A percentile compares a stretch with the other conserved stretches of the same genome.
These are phyloP conservation scores for Monilinia fructigena DNA, from an alignment of 2,329 filamentous ascomycete genomes.

Conservation along the genomic window DNA sequence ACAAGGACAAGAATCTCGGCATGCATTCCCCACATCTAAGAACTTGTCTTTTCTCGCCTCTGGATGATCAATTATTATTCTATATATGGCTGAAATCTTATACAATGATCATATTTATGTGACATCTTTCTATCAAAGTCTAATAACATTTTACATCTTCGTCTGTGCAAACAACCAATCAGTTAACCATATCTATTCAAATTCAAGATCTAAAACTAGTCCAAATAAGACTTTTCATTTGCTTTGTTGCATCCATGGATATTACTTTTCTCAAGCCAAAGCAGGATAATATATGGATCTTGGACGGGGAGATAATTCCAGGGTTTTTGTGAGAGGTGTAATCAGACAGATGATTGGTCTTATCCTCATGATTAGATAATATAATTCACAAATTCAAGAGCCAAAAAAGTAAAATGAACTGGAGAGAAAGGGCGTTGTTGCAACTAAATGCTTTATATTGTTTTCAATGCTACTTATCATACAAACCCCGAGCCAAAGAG, in stretches of 20 bases:
- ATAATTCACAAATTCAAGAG: not conserved
- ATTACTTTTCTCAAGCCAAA: not conserved
- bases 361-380: not conserved
- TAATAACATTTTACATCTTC: too few species aligned
- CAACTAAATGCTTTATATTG: not conserved
- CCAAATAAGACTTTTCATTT: not conserved
- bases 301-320: not conserved
- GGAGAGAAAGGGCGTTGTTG: not conserved
- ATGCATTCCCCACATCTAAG: not conserved
- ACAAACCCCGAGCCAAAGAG: conserved; percentile 11
- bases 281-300: not conserved
- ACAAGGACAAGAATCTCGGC: too few species aligned
- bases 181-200: not conserved
- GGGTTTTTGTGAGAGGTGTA: not conserved
- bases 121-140: too few species aligned
- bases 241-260: not conserved
- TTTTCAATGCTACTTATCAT: conserved; percentile 4
- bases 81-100: too few species aligned
- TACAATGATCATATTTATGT: too few species aligned
- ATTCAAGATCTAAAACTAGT: not conserved
- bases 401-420: not conserved
- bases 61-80: too few species aligned
- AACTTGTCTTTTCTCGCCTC: too few species aligned
- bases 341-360: not conserved
- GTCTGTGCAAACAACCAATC: not conserved